Percentiles rank a stretch among this genome's conserved stretches.
phyloP scores from a whole-genome alignment of 139 green algal genomes.

The Chlamydomonas incerta region DNA sequence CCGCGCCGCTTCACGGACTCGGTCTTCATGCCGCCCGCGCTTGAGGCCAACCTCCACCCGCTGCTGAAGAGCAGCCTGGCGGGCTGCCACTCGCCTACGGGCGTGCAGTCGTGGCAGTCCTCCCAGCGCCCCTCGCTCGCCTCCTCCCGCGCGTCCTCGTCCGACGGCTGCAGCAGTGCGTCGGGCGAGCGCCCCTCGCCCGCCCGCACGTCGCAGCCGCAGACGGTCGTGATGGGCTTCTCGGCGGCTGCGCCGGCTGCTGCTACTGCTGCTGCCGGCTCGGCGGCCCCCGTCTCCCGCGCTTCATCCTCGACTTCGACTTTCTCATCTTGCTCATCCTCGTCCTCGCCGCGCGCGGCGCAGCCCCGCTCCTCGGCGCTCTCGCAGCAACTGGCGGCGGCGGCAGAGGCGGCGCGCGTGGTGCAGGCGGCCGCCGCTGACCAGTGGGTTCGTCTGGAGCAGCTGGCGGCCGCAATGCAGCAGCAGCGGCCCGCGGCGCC shows the following conservation, averaged over 20 bases:
- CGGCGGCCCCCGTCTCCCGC: no score
- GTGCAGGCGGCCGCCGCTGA: background rate
- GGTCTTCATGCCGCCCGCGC: background rate
- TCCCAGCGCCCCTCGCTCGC: background rate
- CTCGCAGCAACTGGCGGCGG: background rate
- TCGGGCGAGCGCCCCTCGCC: background rate
- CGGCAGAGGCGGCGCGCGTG: background rate
- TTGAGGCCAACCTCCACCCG: background rate
- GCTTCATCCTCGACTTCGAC: no score
- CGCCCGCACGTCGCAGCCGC: background rate
- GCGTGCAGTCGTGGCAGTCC: background rate
- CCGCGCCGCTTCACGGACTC: constrained; percentile 21
- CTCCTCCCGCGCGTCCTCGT: background rate
- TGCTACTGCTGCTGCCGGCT: no score
- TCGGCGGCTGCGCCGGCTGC: no score
- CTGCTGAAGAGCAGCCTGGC: background rate
- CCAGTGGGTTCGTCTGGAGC: background rate
- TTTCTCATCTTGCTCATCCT: no score
- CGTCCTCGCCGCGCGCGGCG: no score
- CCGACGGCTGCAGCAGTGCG: background rate
- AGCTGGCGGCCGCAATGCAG: no score
- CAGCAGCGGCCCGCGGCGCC: no score
- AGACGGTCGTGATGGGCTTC: background rate
- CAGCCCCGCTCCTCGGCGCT: background rate
- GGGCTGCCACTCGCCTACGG: background rate